Base-by-base conservation (phyloP, 208 protist genomes). In the Wallacemonas sp. region DNA sequence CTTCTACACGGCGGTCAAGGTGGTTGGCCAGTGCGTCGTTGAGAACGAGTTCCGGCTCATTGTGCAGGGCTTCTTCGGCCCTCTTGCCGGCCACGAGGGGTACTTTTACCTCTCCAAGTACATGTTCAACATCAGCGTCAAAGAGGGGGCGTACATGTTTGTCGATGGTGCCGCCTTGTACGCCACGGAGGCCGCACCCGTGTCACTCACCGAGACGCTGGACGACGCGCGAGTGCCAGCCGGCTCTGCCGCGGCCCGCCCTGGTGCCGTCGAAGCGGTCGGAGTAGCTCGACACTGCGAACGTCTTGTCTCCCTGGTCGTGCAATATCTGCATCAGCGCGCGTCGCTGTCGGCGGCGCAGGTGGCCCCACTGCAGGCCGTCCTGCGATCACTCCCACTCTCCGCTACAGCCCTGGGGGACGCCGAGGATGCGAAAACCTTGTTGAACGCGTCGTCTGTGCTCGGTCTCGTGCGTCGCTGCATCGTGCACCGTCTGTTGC, bases 1-100 rank as follows among this genome's bases (percentile, higher is more conserved):
- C 12, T 89, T 96, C 72, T 81, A 78, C 66, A 96, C 90, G 24
- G 84, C 80, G 0, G 73, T 86, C 26, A 93, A 93, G 75, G 65
- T 92, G 21, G 75, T 93, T 21, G 90, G 90, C 4, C 85, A 91
- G 70, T 72, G 60, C 26, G 65, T 75, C 1, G 71, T 85, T 2
- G 60, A 82, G 44, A 87, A 83, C 55, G 81, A 68, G n/a, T 65
- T 81, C 23, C 78, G 85, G 54, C 68, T 92, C n/a, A 87, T 96
- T 63, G 68, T 88, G 30, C 87, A 93, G 69, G 74, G 70, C 16
- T 89, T 86, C 39, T 87, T 96, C 55, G 90, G 90, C 38, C 21
- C 43, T 32, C n/a, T 24, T 41, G 75, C 80, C 16, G 84, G 84
- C 6, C 75, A 79, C 66, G 24, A 57, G 34, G 83, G 83, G 2